Base-by-base conservation (phyloP, 768 basidiomycete genomes). In the Leccinum incarnatum region DNA sequence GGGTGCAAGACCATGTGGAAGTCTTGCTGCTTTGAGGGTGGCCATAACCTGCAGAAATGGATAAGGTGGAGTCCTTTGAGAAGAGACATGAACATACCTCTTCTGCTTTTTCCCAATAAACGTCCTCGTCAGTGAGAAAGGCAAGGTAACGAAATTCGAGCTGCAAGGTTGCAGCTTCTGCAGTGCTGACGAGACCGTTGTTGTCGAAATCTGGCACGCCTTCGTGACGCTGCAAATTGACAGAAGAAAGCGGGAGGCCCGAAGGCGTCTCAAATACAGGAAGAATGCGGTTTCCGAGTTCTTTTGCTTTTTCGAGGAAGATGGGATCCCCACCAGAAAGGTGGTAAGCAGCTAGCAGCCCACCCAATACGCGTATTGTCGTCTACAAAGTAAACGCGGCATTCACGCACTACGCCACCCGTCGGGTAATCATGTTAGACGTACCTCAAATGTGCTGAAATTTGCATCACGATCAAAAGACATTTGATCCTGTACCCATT, bases 71-170 rank as follows among this genome's bases (percentile, higher is more conserved):
- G 46, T 7, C n/a, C 17, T 15, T 32, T 32, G 29, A 9, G 25
- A 52, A 52, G 25, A 47, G 15, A 57, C 11, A 25, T 51, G 27
- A 15, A 57, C 66, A 3, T 59, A 89, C 93, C 66, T 80, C 80
- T 70, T 95, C 93, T 0, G 77, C 92, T 61, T 84, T 87, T 56
- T 82, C 77, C 94, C 94, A 95, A 71, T 93, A 98, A 7, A 76
- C 73, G 2, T 86, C 82, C 51, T 95, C 84, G 11, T 83, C 90
- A 0, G 91, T 93, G 47, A 97, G 70, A 59, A 85, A 72, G 52
- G 85, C 85, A n/a, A 98, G 78, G 71, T 97, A 96, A 63, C 88
- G 84, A 68, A 98, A 86, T 72, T 97, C 95, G 19, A 98, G 82
- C 72, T 97, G 93, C 23, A 96, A 75, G 0, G 92, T 95, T 8